A percentile compares a stretch with the other conserved stretches of the same genome.
Conservation (phyloP, 192 early-diverging fungal genomes). For the Coemansia biformis region DNA sequence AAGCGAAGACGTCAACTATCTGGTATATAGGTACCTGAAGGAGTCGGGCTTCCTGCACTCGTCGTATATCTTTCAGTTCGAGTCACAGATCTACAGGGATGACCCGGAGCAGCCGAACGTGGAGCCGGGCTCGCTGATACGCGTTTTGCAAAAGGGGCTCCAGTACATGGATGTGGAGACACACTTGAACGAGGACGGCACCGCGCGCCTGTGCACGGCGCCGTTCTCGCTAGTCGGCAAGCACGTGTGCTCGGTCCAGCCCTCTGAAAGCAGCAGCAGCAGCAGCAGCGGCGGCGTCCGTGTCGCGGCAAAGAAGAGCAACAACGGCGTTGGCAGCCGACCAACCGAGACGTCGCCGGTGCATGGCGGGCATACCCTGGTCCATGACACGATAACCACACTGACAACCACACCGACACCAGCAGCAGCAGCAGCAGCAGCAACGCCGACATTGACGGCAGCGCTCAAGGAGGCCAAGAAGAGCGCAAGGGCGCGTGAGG, state of each 20-base stretch:
- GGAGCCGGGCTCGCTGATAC: constrained; percentile 76
- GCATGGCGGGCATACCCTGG: constrained; percentile 39
- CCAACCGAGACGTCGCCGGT: neutral
- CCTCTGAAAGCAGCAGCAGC: constrained; percentile 5
- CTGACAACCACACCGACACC: too few relatives aligned
- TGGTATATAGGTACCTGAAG: constrained; percentile 79
- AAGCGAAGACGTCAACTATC: constrained; percentile 83
- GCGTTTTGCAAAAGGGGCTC: constrained; percentile 85
- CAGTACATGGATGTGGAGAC: constrained; percentile 86
- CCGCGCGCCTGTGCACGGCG: constrained; percentile 45
- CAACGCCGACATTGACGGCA: neutral
- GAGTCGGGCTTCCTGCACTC: constrained; percentile 88
- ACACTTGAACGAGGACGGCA: constrained; percentile 85
- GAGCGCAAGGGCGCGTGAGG: constrained; percentile 8
- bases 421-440: neutral
- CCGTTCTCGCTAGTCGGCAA: constrained; percentile 46
- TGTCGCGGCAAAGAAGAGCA: too few relatives aligned
- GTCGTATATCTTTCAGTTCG: constrained; percentile 79
- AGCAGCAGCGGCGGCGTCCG: constrained; percentile 1
- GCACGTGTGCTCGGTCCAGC: constrained; percentile 40
- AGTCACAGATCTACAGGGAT: constrained; percentile 68
- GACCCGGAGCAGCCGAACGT: constrained; percentile 56
- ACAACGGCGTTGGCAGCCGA: constrained; percentile 2
- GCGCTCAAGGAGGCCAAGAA: constrained; percentile 11
- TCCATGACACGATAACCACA: constrained; percentile 16